A percentile compares a stretch with the other conserved stretches of the same genome.
These are phyloP conservation scores for Erodium maritimum DNA, from an alignment of 345 rosid genomes.

Conservation along the genomic window DNA sequence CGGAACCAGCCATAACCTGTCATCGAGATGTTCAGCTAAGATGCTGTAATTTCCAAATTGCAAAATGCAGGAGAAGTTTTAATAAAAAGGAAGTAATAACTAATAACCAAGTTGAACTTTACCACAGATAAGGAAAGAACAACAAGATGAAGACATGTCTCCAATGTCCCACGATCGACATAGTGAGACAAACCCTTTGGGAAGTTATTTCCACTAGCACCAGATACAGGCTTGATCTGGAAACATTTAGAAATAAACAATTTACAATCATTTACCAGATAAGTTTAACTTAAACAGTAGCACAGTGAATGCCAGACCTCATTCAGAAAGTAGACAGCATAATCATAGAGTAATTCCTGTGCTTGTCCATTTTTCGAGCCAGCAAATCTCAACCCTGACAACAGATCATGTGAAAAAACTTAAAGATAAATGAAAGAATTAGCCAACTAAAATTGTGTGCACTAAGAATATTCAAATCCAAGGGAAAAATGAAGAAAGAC, in stretches of 20 bases:
- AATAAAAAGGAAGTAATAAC: conserved; percentile 4
- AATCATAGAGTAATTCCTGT: conserved; percentile 69
- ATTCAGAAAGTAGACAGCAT: conserved; percentile 70
- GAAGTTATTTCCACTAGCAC: conserved; percentile 33
- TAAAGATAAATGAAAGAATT: neutral
- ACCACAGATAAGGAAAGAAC: conserved; percentile 90
- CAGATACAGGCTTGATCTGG: conserved; percentile 80
- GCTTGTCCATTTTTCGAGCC: conserved; percentile 83
- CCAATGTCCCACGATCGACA: conserved; percentile 87
- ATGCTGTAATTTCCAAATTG: conserved; percentile 4
- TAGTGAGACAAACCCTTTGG: conserved; percentile 70
- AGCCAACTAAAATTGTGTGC: neutral
- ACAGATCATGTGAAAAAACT: conserved; percentile 15
- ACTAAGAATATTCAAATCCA: neutral
- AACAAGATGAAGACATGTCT: conserved; percentile 79
- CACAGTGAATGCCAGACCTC: conserved; percentile 47
- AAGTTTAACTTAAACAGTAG: conserved; percentile 3
- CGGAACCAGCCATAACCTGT: conserved; percentile 97
- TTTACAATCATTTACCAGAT: conserved; percentile 6
- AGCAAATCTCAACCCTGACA: conserved; percentile 81
- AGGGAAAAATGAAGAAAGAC: neutral
- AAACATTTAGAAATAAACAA: conserved; percentile 11
- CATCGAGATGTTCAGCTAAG: conserved; percentile 2
- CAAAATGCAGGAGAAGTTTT: conserved; percentile 7
- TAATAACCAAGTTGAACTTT: conserved; percentile 10